phyloP scores from a whole-genome alignment of 768 basidiomycete genomes.

The Mycena indigotica region DNA sequence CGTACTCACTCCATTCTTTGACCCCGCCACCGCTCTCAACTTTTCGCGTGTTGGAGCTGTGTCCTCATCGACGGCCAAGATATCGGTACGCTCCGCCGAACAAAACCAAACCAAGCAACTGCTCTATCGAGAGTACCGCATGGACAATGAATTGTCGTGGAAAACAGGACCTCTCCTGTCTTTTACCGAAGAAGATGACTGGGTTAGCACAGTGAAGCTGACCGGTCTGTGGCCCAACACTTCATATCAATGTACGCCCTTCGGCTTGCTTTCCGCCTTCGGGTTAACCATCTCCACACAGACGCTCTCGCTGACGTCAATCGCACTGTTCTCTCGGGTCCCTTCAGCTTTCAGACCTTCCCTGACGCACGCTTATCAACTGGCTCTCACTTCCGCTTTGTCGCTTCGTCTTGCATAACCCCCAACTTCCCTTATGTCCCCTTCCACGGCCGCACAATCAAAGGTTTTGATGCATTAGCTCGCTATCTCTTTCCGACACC shows the following conservation, averaged over 20 bases:
- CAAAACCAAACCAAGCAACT: constrained; percentile 38
- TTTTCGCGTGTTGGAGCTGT: constrained; percentile 76
- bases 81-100: constrained; percentile 62
- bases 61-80: constrained; percentile 62
- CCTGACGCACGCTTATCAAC: constrained; percentile 64
- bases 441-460: constrained; percentile 51
- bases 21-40: constrained; percentile 53
- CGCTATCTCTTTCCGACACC: constrained; percentile 47
- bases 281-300: constrained; percentile 35
- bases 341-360: constrained; percentile 70
- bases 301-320: constrained; percentile 42
- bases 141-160: constrained; percentile 43
- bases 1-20: constrained; percentile 54
- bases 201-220: constrained; percentile 57
- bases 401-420: constrained; percentile 65
- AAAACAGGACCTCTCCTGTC: constrained; percentile 53
- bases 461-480: constrained; percentile 66
- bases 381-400: constrained; percentile 65
- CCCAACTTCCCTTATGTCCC: constrained; percentile 78
- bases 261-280: background rate
- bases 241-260: constrained; percentile 65
- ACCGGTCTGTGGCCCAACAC: constrained; percentile 69
- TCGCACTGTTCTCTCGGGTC: constrained; percentile 45
- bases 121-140: constrained; percentile 48
- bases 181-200: constrained; percentile 52